Base-by-base conservation (phyloP, 1,284 basidiomycete species). In the Sanghuangporus sanghuang region DNA sequence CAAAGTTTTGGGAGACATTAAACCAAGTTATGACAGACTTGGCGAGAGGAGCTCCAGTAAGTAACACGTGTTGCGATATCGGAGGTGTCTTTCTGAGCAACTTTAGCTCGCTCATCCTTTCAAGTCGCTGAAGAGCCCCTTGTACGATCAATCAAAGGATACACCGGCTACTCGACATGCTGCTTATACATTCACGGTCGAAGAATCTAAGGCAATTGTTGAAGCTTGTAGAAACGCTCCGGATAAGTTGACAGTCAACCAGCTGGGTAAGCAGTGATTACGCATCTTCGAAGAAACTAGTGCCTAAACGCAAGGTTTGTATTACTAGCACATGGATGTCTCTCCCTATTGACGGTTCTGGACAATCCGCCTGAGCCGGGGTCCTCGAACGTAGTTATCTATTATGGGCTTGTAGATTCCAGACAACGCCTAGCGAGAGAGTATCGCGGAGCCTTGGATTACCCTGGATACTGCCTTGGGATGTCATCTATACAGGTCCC, bases 401-500 rank as follows among this genome's bases (percentile, higher is more conserved):
- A 5, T 21, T 68, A 48, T 46, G 67, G 65, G 2, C 59, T 67
- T 39, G 64, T 64, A n/a, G 54, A 67, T 38, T 23, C 35, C 6
- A 61, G 66, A 21, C 18, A 49, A 9, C 61, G 61, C n/a, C 57
- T 67, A 6, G 46, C 39, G 3, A 32, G 56, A 32, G 36, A 55
- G 14, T 59, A 63, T 38, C 56, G 57, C 40, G 56, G 62, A 23
- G 38, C 59, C 6, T 18, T 42, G 18, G 55, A 49, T 38, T 56
- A 66, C 39, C 64, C 66, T 6, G 66, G 57, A 4, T 66, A 66
- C 62, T 63, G 61, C 40, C 64, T 67, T 32, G 66, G 61, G 1
- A 63, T 59, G 35, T 63, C 66, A 4, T 6, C 61, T 12, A 67
- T 66, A 23, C 40, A 38, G 40, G 39, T 67, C 11, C 61, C 64